These are phyloP conservation scores for Picochlorum sp. DNA, from an alignment of 139 green algal genomes.

Conservation along the genomic window DNA sequence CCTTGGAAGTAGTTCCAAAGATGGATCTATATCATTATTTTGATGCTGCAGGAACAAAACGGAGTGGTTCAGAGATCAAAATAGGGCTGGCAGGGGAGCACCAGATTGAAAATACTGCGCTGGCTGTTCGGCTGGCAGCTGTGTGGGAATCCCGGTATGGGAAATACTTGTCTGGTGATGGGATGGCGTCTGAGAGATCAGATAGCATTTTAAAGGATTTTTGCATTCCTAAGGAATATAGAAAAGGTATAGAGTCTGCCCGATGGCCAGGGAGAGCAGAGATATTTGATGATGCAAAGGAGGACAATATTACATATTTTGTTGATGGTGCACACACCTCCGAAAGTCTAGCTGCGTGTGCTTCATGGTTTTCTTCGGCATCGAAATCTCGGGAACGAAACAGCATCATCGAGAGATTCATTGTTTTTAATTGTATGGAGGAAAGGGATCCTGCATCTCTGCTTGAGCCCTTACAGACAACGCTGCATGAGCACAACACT, in stretches of 20 bases:
- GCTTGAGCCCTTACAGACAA: conserved; percentile 48
- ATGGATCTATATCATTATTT: conserved; percentile 30
- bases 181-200: background rate
- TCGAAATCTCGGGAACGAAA: background rate
- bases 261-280: conserved; percentile 73
- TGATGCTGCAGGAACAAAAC: background rate
- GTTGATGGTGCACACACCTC: conserved; percentile 94
- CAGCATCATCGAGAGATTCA: conserved; percentile 35
- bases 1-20: conserved; percentile 16
- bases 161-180: background rate
- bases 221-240: conserved; percentile 49
- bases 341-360: conserved; percentile 86
- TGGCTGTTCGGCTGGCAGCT: conserved; percentile 72
- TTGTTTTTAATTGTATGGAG: conserved; percentile 95
- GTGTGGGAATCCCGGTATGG: conserved; percentile 42
- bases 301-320: conserved; percentile 63
- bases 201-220: conserved; percentile 8
- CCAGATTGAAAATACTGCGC: conserved; percentile 74
- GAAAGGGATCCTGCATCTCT: conserved; percentile 73
- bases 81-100: conserved; percentile 75
- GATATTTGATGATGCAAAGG: conserved; percentile 16
- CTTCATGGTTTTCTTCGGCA: conserved; percentile 72
- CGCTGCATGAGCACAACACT: conserved; percentile 27
- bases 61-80: conserved; percentile 6
- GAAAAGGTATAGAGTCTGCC: conserved; percentile 42